Base-by-base conservation (phyloP, 805 yeast species). In the Starmerella bacillaris region DNA sequence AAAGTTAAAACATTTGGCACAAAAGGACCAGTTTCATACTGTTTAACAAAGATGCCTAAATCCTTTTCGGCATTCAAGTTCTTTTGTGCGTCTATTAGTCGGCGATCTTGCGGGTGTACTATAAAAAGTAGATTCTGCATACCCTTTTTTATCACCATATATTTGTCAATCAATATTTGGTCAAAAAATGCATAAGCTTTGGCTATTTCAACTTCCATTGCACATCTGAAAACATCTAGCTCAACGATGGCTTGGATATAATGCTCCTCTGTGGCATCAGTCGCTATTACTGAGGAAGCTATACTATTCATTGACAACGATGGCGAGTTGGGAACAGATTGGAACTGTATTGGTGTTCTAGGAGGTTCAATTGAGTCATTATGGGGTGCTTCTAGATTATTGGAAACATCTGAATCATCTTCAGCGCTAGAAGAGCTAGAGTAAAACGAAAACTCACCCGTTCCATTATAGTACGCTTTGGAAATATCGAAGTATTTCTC, bases 171-270 rank as follows among this genome's bases (percentile, higher is more conserved):
- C 54, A 78, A 92, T 52, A 82, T 75, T 47, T 68, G 67, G 51
- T 78, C 80, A 73, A 78, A 67, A 48, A 70, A 74, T 3, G 72
- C 54, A 34, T 73, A 58, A 43, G 74, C 78, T 41, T 74, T 79
- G 52, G 70, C 64, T 34, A 76, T 64, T 22, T 67, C 51, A 41
- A 70, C 77, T 51, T 78, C 92, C 41, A 76, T 59, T 18, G 72
- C 72, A 51, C 84, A 75, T 36, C 89, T 61, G 21, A 67, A 53
- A 27, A 59, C 55, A 46, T 78, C 92, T 46, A 77, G 59, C 31
- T 67, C 70, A 26, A 61, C 51, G 3, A 77, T 70, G 30, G 65
- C 64, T 27, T 61, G 59, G 30, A 59, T 63, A 48, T 72, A 73
- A 14, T 53, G 52, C 35, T 65, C 63, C 15, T 41, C 45, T 18